Evolutionary conservation across 2,329 filamentous ascomycete species (phyloP).

Genomic region (Colletotrichum sp.): DNA sequence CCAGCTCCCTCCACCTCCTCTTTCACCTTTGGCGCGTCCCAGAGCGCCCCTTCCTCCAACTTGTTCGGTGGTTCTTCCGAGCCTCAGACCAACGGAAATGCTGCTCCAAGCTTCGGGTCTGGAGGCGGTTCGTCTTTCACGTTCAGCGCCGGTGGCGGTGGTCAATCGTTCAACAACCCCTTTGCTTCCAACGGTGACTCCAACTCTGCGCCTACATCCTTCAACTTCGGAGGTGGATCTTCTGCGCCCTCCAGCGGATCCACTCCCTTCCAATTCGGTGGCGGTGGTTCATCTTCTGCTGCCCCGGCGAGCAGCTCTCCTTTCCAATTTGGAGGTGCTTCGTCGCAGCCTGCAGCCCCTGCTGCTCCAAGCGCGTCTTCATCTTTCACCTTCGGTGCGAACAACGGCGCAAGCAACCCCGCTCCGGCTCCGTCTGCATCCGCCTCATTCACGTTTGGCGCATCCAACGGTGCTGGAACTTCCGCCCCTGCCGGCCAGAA

Average conservation of each 20-base stretch:
- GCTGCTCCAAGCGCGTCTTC: constrained; percentile 15
- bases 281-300: constrained; percentile 24
- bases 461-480: not conserved
- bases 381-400: constrained; percentile 26
- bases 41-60: constrained; percentile 21
- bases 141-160: constrained; percentile 26
- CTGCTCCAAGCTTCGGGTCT: constrained; percentile 34
- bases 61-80: constrained; percentile 14
- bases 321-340: constrained; percentile 20
- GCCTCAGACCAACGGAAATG: constrained; percentile 14
- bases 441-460: constrained; percentile 27
- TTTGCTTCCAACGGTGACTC: constrained; percentile 36
- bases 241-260: constrained; percentile 22
- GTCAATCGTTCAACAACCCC: constrained; percentile 42
- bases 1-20: constrained; percentile 29
- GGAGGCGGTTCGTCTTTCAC: constrained; percentile 24
- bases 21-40: constrained; percentile 43
- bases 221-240: constrained; percentile 40
- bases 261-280: constrained; percentile 44
- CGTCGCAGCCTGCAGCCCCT: constrained; percentile 2
- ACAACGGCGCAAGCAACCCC: constrained; percentile 13
- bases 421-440: constrained; percentile 11
- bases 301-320: constrained; percentile 20
- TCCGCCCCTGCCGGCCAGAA: constrained; percentile 14
- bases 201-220: constrained; percentile 29